Base-by-base conservation (phyloP, 2,329 filamentous ascomycete species). In the Fusarium dlaminii region DNA sequence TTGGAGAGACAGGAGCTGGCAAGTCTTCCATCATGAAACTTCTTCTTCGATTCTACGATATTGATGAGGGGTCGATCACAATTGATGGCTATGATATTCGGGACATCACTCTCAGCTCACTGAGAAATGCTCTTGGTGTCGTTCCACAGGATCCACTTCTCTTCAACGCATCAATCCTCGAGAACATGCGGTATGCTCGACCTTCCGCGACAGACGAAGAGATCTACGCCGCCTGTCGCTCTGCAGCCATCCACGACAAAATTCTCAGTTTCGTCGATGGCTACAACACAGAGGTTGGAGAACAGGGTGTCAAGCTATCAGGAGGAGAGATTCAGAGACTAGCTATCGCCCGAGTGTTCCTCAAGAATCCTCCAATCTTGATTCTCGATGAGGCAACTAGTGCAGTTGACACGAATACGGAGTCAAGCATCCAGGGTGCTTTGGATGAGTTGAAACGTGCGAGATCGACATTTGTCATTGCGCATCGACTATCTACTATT, bases 371-470 rank as follows among this genome's bases (percentile, higher is more conserved):
- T 2, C 85, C 86, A 2, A 91, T 94, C 51, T 82, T 94, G 1
- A 88, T 94, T 17, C 83, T 91, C 4, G 92, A 93, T 68, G 91
- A 93, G 80, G 91, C 91, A 0, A 93, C 91, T 0, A 89, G 87
- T 37, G 88, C 90, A 1, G 74, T 85, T 30, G 82, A 85, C 49
- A 81, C 82, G 5, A 77, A 74, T 88, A 87, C 85, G 0, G 84
- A 88, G 70, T 77, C 78, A 5, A 77, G 79, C 56, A 84, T 90
- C 37, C 84, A 89, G 76, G 66, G 79, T 55, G 84, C 87, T 10
- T 76, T 90, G 45, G 81, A 83, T 6, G 79, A 81, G 45, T 78
- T 90, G 30, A 86, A 83, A 58, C 80, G 81, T 34, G 83, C 82
- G 8, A 83, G 88, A 27, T 90, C 88, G 3, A 88, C 87, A 0